phyloP scores from a whole-genome alignment of 495 filamentous ascomycete species.

The Neurospora sublineolata region DNA sequence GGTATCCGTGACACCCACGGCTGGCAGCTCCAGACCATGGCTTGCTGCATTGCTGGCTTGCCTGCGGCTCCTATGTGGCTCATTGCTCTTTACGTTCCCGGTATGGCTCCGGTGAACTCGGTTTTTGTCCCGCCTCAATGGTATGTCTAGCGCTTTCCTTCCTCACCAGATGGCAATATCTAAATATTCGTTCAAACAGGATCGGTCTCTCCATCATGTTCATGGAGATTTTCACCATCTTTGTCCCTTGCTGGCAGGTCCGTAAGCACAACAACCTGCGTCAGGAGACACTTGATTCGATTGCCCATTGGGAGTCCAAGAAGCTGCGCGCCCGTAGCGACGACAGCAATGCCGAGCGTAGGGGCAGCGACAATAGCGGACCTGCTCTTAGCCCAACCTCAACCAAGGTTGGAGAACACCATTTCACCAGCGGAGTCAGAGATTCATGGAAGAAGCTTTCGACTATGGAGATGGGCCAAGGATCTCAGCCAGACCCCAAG shows the following conservation, averaged over 20 bases:
- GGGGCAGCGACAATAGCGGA: background rate
- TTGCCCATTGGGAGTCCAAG: slow-evolving; percentile 22
- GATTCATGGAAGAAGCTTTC: slow-evolving; percentile 20
- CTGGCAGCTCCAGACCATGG: slow-evolving; percentile 56
- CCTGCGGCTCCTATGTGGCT: slow-evolving; percentile 59
- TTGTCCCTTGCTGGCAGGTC: slow-evolving; percentile 32
- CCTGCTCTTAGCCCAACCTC: slow-evolving; percentile 15
- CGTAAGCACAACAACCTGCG: slow-evolving; percentile 14
- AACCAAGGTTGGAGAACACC: slow-evolving; percentile 12
- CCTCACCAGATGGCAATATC: background rate
- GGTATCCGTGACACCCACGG: slow-evolving; percentile 52
- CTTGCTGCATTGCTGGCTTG: slow-evolving; percentile 48
- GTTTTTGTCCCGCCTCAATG: slow-evolving; percentile 41
- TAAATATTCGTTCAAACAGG: slow-evolving; percentile 7
- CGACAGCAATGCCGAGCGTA: background rate
- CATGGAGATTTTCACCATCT: slow-evolving; percentile 40
- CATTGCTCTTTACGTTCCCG: slow-evolving; percentile 45
- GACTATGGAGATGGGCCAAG: slow-evolving; percentile 10
- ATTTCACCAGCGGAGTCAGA: background rate
- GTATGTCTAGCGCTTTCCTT: slow-evolving; percentile 23
- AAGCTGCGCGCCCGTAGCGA: slow-evolving; percentile 10
- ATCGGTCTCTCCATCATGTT: slow-evolving; percentile 26
- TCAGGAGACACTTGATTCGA: slow-evolving; percentile 19
- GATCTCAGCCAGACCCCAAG: slow-evolving; percentile 20
- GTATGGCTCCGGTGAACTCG: slow-evolving; percentile 41